phyloP scores from a whole-genome alignment of 495 filamentous ascomycete species.

The Amorphotheca resinae region DNA sequence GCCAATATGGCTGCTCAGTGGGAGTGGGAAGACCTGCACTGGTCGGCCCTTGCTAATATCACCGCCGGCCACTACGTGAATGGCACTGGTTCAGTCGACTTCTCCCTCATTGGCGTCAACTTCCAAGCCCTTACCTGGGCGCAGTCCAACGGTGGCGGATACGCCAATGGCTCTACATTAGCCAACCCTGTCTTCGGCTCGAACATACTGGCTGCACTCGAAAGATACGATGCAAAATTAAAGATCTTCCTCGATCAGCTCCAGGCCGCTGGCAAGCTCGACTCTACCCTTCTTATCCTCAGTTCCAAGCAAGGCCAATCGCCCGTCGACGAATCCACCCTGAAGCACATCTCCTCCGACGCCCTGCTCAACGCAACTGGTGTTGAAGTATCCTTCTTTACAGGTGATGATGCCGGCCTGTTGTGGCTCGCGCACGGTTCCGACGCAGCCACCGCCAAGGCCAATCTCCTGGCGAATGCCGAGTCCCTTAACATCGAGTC shows the following conservation, averaged over 20 bases:
- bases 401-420: too few relatives aligned
- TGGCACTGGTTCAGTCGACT: background rate
- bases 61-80: background rate
- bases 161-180: background rate
- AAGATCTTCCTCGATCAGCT: background rate
- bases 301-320: background rate
- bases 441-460: background rate
- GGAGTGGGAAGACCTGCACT: background rate
- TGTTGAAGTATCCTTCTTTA: too few relatives aligned
- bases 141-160: background rate
- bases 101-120: background rate
- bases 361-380: too few relatives aligned
- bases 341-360: too few relatives aligned
- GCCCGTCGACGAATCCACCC: too few relatives aligned
- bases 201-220: background rate
- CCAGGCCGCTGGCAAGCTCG: background rate
- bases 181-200: too few relatives aligned
- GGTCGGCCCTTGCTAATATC: background rate
- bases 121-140: conserved; percentile 1
- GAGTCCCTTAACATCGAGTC: background rate
- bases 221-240: background rate
- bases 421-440: background rate
- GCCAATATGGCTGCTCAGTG: background rate
- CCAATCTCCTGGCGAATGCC: background rate
- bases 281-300: background rate